Percentiles rank a stretch among this genome's conserved stretches.
phyloP scores from a whole-genome alignment of 768 basidiomycete species.

The Porphyrellus cyaneotinctus region DNA sequence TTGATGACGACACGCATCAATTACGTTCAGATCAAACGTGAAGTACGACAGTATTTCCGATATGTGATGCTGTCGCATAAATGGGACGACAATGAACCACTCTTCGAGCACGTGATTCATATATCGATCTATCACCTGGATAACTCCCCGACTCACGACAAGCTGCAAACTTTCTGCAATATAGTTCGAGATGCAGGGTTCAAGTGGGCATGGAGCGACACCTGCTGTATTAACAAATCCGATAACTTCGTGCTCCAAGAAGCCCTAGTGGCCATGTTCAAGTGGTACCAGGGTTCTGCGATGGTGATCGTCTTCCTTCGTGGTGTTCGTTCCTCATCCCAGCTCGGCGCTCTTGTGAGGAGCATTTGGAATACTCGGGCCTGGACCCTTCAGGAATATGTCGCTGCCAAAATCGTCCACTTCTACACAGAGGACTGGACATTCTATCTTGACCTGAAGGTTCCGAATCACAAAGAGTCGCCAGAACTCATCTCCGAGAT shows the following conservation, averaged over 20 bases:
- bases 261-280: too few relatives aligned
- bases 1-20: neutral
- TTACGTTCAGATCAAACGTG: neutral
- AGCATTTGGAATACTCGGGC: neutral
- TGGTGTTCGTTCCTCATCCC: neutral
- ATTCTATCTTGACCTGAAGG: neutral
- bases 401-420: too few relatives aligned
- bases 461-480: neutral
- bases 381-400: neutral
- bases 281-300: too few relatives aligned
- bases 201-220: too few relatives aligned
- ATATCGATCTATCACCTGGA: neutral
- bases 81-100: neutral
- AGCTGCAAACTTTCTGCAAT: too few relatives aligned
- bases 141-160: too few relatives aligned
- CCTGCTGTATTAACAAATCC: too few relatives aligned
- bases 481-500: neutral
- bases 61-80: neutral
- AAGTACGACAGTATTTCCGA: neutral
- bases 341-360: neutral
- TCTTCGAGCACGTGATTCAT: neutral
- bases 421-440: too few relatives aligned
- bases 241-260: neutral
- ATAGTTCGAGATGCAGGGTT: too few relatives aligned
- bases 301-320: neutral